Conservation (phyloP, 108 stramenopile genomes). For the Cyclostephanos invisitatus region DNA sequence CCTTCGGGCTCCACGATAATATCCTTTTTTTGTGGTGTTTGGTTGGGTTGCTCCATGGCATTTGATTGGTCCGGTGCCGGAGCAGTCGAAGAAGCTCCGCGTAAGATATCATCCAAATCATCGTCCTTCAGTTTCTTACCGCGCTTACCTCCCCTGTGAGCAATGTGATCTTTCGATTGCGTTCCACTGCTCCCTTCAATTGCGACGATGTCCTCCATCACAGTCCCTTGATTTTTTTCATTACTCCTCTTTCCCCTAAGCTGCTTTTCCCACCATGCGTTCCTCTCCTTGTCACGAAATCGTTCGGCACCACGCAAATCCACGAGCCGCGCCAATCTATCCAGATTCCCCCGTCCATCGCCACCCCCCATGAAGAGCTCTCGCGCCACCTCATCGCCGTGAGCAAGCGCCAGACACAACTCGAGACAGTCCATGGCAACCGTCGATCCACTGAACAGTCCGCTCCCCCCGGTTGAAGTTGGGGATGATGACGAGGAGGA, state of each 20-base stretch:
- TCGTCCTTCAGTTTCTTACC: slow-evolving; percentile 56
- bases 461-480: slow-evolving; percentile 34
- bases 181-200: neutral
- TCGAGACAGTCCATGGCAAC: slow-evolving; percentile 60
- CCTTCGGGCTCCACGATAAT: slow-evolving; percentile 13
- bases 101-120: slow-evolving; percentile 73
- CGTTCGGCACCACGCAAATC: slow-evolving; percentile 67
- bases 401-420: slow-evolving; percentile 51
- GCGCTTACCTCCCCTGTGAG: slow-evolving; percentile 25
- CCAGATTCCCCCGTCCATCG: slow-evolving; percentile 52
- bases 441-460: slow-evolving; percentile 49
- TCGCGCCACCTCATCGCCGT: slow-evolving; percentile 61
- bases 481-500: neutral
- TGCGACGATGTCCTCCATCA: neutral
- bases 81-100: slow-evolving; percentile 26
- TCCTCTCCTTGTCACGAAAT: slow-evolving; percentile 44
- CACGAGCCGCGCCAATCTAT: slow-evolving; percentile 61
- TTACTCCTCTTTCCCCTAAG: slow-evolving; percentile 4
- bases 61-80: slow-evolving; percentile 17
- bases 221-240: neutral
- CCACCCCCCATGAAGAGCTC: slow-evolving; percentile 53
- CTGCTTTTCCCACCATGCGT: slow-evolving; percentile 47
- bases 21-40: slow-evolving; percentile 5
- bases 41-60: neutral
- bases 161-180: neutral